Percentiles rank a stretch among this genome's conserved stretches.
Evolutionary conservation across 169 alveolate species (phyloP).

Genomic region (Plasmodium reichenowi): DNA sequence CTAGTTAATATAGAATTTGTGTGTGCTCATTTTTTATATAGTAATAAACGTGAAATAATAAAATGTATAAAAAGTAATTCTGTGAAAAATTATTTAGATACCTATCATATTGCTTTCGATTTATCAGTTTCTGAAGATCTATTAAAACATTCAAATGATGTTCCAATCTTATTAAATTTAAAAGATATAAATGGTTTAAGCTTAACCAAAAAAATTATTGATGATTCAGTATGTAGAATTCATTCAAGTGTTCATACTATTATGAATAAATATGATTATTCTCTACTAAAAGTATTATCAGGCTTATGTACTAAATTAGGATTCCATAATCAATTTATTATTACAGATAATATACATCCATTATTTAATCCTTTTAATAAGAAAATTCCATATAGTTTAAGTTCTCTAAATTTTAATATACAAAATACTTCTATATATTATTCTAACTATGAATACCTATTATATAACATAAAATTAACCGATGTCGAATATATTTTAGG

Average conservation of each 20-base stretch:
- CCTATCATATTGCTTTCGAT: constrained; percentile 71
- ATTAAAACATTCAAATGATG: constrained; percentile 46
- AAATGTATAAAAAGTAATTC: constrained; percentile 54
- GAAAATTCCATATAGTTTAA: constrained; percentile 60
- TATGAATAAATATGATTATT: constrained; percentile 57
- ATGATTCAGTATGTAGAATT: constrained; percentile 67
- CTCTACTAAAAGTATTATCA: constrained; percentile 42
- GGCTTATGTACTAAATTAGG: constrained; percentile 75
- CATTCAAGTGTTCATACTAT: constrained; percentile 69
- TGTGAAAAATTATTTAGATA: constrained; percentile 59
- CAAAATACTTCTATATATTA: constrained; percentile 48
- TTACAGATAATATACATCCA: constrained; percentile 74
- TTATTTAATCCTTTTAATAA: constrained; percentile 21
- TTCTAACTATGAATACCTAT: constrained; percentile 42
- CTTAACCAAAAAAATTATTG: constrained; percentile 38
- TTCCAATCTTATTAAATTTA: constrained; percentile 33
- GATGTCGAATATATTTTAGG: constrained; percentile 40
- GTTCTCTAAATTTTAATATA: constrained; percentile 31
- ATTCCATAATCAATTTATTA: constrained; percentile 54
- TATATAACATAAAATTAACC: constrained; percentile 45
- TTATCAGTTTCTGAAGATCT: constrained; percentile 55
- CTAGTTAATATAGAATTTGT: constrained; percentile 54
- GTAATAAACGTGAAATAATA: constrained; percentile 58
- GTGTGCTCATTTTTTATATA: constrained; percentile 76
- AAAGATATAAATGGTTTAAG: constrained; percentile 36